Percentiles rank a stretch among this genome's conserved stretches.
These are phyloP conservation scores for Colletotrichum sp. DNA, from an alignment of 2,329 filamentous ascomycete species.

Conservation along the genomic window DNA sequence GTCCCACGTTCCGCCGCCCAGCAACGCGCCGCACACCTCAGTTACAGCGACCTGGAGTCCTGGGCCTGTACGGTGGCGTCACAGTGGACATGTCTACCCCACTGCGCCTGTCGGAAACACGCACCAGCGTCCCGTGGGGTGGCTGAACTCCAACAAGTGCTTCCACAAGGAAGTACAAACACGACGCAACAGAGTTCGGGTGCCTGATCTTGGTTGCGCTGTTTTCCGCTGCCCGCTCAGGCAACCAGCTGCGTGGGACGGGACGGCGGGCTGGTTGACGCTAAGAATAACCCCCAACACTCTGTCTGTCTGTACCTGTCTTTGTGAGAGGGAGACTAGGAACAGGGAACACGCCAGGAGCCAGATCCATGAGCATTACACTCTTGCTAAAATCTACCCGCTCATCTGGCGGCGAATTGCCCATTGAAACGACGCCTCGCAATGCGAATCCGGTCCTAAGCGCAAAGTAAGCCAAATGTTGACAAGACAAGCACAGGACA, in stretches of 20 bases:
- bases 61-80: neutral
- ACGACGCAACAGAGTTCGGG: neutral
- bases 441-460: neutral
- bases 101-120: conserved; percentile 14
- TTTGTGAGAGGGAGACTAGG: neutral
- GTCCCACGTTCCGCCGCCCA: neutral
- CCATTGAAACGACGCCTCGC: conserved; percentile 1
- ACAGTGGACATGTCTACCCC: conserved; percentile 3
- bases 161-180: neutral
- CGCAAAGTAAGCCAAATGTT: neutral
- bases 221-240: neutral
- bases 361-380: conserved; percentile 1
- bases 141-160: neutral
- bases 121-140: conserved; percentile 17
- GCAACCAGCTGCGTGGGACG: neutral
- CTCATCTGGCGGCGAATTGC: neutral
- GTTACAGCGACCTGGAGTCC: neutral
- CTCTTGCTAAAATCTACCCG: neutral
- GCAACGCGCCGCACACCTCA: neutral
- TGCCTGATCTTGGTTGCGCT: neutral
- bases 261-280: neutral
- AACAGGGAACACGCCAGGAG: neutral
- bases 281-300: neutral
- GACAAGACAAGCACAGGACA: neutral
- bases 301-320: neutral